Percentiles rank a stretch among this genome's conserved stretches.
Evolutionary conservation across 192 early-diverging fungal genomes (phyloP).

Genomic region (Linnemannia hyalina): DNA sequence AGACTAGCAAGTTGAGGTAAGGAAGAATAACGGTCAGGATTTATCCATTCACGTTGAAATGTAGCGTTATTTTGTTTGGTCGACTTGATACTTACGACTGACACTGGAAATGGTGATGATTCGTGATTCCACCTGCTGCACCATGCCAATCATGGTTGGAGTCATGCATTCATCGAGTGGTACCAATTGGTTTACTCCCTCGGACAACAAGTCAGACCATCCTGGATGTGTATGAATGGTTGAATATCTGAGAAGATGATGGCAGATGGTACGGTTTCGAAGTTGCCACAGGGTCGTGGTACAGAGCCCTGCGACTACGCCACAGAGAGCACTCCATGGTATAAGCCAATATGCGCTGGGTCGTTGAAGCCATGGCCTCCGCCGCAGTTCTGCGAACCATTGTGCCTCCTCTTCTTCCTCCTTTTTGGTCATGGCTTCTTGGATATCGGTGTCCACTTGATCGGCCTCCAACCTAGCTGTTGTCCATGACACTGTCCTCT

Average conservation of each 20-base stretch:
- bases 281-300: background rate
- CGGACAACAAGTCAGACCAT: background rate
- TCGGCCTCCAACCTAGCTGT: background rate
- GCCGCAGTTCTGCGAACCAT: constrained; percentile 12
- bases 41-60: background rate
- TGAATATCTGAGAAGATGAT: background rate
- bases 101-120: background rate
- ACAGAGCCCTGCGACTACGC: background rate
- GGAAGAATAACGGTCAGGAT: background rate
- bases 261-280: constrained; percentile 12
- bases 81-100: constrained; percentile 4
- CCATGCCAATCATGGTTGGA: constrained; percentile 8
- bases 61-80: background rate
- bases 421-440: background rate
- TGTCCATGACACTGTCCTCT: background rate
- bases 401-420: constrained; percentile 11
- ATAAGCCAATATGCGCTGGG: constrained; percentile 17
- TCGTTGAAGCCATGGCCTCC: constrained; percentile 7
- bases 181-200: too few relatives aligned
- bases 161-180: constrained; percentile 9
- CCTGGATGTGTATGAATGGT: background rate
- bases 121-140: background rate
- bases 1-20: background rate
- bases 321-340: background rate
- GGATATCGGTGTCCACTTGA: background rate